These are phyloP conservation scores for Pterulicium gracile DNA, from an alignment of 1,284 basidiomycete genomes.

Conservation along the genomic window DNA sequence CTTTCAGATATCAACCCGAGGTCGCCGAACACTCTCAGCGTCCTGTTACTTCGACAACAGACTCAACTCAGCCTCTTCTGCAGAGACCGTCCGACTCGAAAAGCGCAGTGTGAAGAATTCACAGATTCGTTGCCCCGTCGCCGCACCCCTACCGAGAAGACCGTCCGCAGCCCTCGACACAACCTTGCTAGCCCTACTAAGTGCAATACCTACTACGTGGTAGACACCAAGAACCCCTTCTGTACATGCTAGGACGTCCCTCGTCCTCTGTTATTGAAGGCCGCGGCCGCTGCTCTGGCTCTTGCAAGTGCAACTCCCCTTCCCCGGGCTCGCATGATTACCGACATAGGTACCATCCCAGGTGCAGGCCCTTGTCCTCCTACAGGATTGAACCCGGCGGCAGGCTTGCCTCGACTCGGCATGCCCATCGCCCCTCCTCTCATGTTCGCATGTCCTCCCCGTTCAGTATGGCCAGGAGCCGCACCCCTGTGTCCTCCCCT, in stretches of 20 bases:
- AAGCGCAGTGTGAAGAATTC: too few relatives aligned
- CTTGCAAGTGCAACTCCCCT: background rate
- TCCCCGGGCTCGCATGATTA: background rate
- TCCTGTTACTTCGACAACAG: too few relatives aligned
- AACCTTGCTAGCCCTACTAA: too few relatives aligned
- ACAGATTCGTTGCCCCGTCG: too few relatives aligned
- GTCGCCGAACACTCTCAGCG: too few relatives aligned
- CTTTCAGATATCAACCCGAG: too few relatives aligned
- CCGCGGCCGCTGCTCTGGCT: background rate
- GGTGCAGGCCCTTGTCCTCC: background rate
- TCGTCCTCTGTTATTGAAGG: background rate
- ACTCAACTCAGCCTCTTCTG: too few relatives aligned
- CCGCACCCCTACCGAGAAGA: too few relatives aligned
- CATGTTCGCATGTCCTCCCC: background rate
- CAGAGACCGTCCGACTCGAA: too few relatives aligned
- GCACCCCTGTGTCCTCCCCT: background rate
- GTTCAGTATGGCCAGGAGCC: background rate
- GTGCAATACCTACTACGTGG: too few relatives aligned
- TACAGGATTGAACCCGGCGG: background rate
- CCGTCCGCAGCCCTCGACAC: too few relatives aligned
- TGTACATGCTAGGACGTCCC: background rate
- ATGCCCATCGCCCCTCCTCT: slow-evolving; percentile 1
- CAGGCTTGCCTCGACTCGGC: background rate
- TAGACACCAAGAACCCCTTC: too few relatives aligned
- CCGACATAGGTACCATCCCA: background rate